phyloP scores from a whole-genome alignment of 345 rosid genomes.

The Turritis glabra region DNA sequence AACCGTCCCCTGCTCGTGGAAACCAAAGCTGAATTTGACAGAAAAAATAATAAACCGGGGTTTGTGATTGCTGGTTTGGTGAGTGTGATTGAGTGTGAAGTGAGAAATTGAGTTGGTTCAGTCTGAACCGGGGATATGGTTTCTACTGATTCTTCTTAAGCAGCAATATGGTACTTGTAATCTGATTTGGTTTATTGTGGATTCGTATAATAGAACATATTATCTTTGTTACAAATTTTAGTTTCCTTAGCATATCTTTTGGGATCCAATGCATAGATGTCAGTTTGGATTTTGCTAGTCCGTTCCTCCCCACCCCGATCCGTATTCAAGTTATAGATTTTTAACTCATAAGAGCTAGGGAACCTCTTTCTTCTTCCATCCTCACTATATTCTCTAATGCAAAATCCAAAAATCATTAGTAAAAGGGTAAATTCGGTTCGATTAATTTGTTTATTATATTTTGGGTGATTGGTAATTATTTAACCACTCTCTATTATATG shows the following conservation, averaged over 20 bases:
- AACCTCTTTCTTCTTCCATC: too few species aligned
- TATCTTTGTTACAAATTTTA: neutral
- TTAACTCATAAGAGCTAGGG: too few species aligned
- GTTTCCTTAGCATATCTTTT: neutral
- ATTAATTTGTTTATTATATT: too few species aligned
- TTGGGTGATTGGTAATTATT: too few species aligned
- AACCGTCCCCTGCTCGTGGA: neutral
- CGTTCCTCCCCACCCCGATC: too few species aligned
- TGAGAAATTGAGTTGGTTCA: constrained; percentile 21
- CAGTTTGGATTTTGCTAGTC: too few species aligned
- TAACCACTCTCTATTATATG: too few species aligned
- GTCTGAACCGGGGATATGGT: constrained; percentile 12
- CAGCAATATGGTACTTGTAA: too few species aligned
- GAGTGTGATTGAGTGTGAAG: neutral
- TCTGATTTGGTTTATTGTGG: neutral
- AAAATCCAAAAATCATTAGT: too few species aligned
- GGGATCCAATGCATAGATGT: neutral
- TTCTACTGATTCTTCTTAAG: neutral
- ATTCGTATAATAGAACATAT: neutral
- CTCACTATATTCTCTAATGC: too few species aligned
- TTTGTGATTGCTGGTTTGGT: neutral
- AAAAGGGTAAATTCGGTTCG: too few species aligned
- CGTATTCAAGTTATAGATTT: too few species aligned
- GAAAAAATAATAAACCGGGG: neutral
- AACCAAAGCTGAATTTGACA: constrained; percentile 11